Evolutionary conservation across 306 rosid genomes (phyloP).

Genomic region (Quercus mongolica): DNA sequence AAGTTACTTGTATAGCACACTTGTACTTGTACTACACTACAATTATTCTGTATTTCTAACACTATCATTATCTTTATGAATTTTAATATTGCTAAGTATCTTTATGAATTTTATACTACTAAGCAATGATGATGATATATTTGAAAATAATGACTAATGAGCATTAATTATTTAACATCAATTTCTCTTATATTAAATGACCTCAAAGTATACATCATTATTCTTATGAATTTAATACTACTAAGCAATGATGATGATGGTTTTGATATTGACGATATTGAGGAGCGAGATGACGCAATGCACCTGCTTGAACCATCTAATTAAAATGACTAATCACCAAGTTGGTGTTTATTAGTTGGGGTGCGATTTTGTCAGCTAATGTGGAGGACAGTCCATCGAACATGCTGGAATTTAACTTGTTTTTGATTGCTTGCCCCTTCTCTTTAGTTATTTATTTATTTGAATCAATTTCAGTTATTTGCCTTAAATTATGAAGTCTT

Average conservation of each 20-base stretch:
- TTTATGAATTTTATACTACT: too few relatives aligned
- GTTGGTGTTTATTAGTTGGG: neutral
- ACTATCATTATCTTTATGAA: too few relatives aligned
- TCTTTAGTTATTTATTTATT: neutral
- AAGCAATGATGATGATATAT: too few relatives aligned
- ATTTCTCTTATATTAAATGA: neutral
- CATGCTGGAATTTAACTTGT: neutral
- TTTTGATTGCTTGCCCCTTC: neutral
- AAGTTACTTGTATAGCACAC: too few relatives aligned
- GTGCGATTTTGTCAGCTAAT: neutral
- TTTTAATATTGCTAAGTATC: too few relatives aligned
- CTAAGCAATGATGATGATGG: neutral
- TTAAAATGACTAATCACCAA: neutral
- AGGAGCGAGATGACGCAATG: too few relatives aligned
- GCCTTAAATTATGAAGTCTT: too few relatives aligned
- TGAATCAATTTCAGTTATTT: too few relatives aligned
- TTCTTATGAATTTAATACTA: neutral
- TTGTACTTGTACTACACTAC: too few relatives aligned
- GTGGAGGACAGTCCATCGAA: neutral
- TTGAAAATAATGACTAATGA: too few relatives aligned
- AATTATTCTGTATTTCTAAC: too few relatives aligned
- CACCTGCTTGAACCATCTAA: neutral
- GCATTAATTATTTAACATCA: neutral
- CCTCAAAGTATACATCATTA: neutral
- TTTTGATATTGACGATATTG: too few relatives aligned